phyloP scores from a whole-genome alignment of 1,284 basidiomycete species.

The Ceratobasidium sp. region DNA sequence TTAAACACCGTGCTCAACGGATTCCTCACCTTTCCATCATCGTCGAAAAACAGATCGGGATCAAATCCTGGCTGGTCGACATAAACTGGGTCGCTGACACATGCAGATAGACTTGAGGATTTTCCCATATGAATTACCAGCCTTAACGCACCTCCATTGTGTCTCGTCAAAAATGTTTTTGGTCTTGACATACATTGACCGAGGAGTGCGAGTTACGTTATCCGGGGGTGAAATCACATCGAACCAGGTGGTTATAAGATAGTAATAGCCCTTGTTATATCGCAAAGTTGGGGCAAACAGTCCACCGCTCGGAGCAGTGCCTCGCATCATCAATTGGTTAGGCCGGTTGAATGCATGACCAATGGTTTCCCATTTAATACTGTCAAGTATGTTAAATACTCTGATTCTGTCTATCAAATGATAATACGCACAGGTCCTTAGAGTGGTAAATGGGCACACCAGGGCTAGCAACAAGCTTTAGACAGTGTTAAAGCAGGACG shows the following conservation, averaged over 20 bases:
- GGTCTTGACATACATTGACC: constrained; percentile 36
- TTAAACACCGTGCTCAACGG: background rate
- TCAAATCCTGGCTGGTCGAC: constrained; percentile 40
- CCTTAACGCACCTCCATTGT: constrained; percentile 20
- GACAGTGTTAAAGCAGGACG: too few relatives aligned
- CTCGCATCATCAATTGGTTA: constrained; percentile 40
- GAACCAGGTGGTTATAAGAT: constrained; percentile 41
- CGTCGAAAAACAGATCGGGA: constrained; percentile 40
- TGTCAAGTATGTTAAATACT: background rate
- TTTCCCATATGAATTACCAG: background rate
- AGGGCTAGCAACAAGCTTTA: too few relatives aligned
- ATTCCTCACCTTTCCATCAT: constrained; percentile 32
- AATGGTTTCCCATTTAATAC: constrained; percentile 42
- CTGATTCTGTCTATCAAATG: too few relatives aligned
- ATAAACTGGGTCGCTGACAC: constrained; percentile 36
- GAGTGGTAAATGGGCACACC: constrained; percentile 43
- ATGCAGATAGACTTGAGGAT: background rate
- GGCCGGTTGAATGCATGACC: constrained; percentile 42
- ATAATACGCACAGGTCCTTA: constrained; percentile 36
- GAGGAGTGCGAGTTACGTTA: constrained; percentile 32
- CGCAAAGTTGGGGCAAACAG: constrained; percentile 39
- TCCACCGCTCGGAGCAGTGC: constrained; percentile 41
- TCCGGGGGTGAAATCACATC: constrained; percentile 39
- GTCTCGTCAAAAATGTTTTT: constrained; percentile 40
- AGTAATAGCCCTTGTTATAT: constrained; percentile 41